Conservation (phyloP, 208 protist species). For the Trypanosoma mega region DNA sequence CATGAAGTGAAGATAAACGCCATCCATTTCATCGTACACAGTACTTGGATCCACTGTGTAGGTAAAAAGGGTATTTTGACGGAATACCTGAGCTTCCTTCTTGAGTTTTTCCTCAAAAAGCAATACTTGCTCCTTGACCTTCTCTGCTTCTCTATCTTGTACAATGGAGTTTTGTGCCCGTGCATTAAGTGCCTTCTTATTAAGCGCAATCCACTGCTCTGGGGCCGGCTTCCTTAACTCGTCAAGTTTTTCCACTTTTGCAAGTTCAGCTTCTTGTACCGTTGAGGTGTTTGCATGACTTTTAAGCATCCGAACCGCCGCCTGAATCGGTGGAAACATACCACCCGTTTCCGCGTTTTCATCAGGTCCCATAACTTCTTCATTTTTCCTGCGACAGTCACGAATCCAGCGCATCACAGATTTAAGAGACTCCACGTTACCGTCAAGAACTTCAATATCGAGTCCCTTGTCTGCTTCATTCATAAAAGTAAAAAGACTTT, state of each 20-base stretch:
- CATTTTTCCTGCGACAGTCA: conserved; percentile 87
- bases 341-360: conserved; percentile 80
- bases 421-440: conserved; percentile 88
- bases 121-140: conserved; percentile 88
- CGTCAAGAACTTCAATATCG: conserved; percentile 90
- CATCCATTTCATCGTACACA: conserved; percentile 89
- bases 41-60: conserved; percentile 69
- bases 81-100: conserved; percentile 77
- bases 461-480: conserved; percentile 91
- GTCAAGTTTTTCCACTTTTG: conserved; percentile 90
- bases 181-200: conserved; percentile 94
- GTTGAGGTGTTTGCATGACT: conserved; percentile 78
- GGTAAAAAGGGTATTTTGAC: conserved; percentile 82
- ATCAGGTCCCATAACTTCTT: conserved; percentile 81
- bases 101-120: conserved; percentile 78
- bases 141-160: conserved; percentile 91
- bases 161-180: conserved; percentile 91
- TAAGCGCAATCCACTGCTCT: conserved; percentile 88
- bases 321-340: conserved; percentile 92
- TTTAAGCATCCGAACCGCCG: conserved; percentile 91
- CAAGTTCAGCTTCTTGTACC: conserved; percentile 72
- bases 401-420: conserved; percentile 93
- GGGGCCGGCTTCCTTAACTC: conserved; percentile 91
- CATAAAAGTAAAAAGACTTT: conserved; percentile 90
- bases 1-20: conserved; percentile 75